Conservation (phyloP, 768 basidiomycete species). For the Sarcodon sp. region DNA sequence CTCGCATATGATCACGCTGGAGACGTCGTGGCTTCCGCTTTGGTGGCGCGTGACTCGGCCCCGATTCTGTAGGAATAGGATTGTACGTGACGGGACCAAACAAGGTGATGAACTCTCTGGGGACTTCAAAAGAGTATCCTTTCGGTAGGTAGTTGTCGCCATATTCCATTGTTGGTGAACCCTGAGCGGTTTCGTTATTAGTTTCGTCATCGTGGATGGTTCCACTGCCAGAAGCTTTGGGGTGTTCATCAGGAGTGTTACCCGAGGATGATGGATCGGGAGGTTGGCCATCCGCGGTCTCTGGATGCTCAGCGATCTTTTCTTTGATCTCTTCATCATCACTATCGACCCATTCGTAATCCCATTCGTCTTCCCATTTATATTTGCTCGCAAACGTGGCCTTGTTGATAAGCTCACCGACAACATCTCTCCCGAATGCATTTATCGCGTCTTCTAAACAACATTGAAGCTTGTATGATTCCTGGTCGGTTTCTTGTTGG, state of each 20-base stretch:
- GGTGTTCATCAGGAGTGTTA: neutral
- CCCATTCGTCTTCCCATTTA: neutral
- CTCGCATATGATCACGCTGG: neutral
- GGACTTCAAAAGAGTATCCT: neutral
- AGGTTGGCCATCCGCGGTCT: neutral
- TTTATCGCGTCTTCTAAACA: neutral
- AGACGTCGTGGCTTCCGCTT: neutral
- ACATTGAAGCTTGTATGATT: neutral
- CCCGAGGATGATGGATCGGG: neutral
- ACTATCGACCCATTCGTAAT: neutral
- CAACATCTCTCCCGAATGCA: neutral
- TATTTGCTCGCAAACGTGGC: neutral
- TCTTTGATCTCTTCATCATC: neutral
- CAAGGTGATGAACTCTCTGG: neutral
- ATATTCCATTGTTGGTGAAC: neutral
- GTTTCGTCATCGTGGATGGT: neutral
- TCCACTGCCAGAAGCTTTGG: neutral
- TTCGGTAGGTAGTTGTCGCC: neutral
- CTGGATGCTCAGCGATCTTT: neutral
- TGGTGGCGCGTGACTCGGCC: neutral
- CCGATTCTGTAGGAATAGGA: neutral
- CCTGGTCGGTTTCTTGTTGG: neutral
- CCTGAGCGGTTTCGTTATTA: neutral
- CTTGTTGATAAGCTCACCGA: neutral
- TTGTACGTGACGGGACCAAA: neutral